Evolutionary conservation across 345 rosid species (phyloP), one percentile per base, ranked within the genome.

Genomic region (Salix caprea): DNA sequence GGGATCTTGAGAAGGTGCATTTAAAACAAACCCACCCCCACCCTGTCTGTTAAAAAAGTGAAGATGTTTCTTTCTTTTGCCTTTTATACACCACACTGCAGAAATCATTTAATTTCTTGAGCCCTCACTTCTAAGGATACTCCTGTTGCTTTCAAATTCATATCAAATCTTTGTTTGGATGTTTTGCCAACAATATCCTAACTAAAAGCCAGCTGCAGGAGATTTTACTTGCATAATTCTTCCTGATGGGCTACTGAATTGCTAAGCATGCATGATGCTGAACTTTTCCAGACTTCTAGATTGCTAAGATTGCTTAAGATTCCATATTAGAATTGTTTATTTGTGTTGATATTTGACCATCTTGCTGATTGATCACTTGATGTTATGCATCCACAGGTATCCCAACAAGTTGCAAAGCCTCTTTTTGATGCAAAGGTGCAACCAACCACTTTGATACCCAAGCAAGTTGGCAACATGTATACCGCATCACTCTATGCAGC

Each of bases 401-500:
- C 99, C 67, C 99, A 96, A 80, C 97, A 92, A 85, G 85, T 87
- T 70, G 90, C 99, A 14, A 96, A 96, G 90, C 86, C 97, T 44
- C 84, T 92, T n/a, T 96, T 91, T 62, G 96, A 91, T 69, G 76
- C 85, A 24, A 96, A 90, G 90, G 97, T 94, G 77, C 94, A 90
- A 80, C 96, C 98, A 14, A 83, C 97, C 56, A 92, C 97, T 76
- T 84, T 94, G 88, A 40, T 96, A 68, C 99, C 99, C 34, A 96
- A 96, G 77, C 91, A 92, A 94, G 97, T 92, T n/a, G 99, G 99
- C 76, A 96, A 96, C 89, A 96, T 92, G 98, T 94, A 96, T 84
- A 96, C 99, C 1, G 99, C 99, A 77, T 96, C 99, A 77, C 78
- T 96, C 37, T 96, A 94, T 75, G 97, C 98, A 28, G 99, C 99